A percentile compares a stretch with the other conserved stretches of the same genome.
Conservation (phyloP, 257 asterid genomes). For the Coffea canephora region DNA sequence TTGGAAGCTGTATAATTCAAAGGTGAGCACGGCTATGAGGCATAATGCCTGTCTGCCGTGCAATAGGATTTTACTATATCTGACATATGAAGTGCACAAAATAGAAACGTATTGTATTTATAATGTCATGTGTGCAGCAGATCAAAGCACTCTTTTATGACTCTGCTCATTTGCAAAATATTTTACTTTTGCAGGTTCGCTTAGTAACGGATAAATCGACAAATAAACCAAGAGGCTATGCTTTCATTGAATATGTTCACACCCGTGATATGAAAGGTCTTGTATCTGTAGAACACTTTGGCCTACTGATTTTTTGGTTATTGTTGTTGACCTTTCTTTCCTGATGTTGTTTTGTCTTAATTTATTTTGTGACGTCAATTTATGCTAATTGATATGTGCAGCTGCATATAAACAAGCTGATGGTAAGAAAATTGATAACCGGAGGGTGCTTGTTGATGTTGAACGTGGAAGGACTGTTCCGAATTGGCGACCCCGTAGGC, state of each 20-base stretch:
- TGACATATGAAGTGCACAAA: slow-evolving; percentile 11
- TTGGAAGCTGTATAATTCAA: slow-evolving; percentile 80
- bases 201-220: slow-evolving; percentile 69
- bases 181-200: slow-evolving; percentile 66
- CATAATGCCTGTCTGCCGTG: slow-evolving; percentile 97
- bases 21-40: slow-evolving; percentile 99
- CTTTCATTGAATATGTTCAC: slow-evolving; percentile 82
- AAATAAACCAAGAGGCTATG: slow-evolving; percentile 94
- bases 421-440: slow-evolving; percentile 91
- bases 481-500: slow-evolving; percentile 98
- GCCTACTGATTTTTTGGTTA: background rate
- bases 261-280: slow-evolving; percentile 96
- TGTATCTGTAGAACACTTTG: slow-evolving; percentile 6
- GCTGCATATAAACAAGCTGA: slow-evolving; percentile 99
- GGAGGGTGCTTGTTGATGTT: slow-evolving; percentile 96
- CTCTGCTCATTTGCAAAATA: slow-evolving; percentile 25
- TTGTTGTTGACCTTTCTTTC: background rate
- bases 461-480: slow-evolving; percentile 99
- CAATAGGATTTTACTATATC: slow-evolving; percentile 59
- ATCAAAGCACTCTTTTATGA: slow-evolving; percentile 13
- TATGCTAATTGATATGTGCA: slow-evolving; percentile 29
- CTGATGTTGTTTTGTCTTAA: background rate
- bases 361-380: too few relatives aligned
- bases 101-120: slow-evolving; percentile 19
- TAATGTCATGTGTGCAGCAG: slow-evolving; percentile 9